A percentile compares a stretch with the other conserved stretches of the same genome.
These are phyloP conservation scores for Nicotiana otophora DNA, from an alignment of 257 asterid genomes.

Conservation along the genomic window DNA sequence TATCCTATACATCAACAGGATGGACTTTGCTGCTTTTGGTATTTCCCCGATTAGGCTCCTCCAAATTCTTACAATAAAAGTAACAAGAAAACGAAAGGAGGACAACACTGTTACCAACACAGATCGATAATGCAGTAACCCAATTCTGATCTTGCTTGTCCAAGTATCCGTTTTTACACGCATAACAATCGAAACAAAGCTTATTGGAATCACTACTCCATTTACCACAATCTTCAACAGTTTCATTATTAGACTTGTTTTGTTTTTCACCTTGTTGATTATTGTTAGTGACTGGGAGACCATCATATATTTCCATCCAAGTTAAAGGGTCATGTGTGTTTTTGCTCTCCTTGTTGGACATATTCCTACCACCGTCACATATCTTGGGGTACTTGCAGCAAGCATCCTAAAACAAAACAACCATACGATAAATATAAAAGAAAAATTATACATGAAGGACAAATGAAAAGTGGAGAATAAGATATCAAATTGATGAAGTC, in stretches of 20 bases:
- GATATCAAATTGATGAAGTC: neutral
- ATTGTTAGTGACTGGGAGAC: neutral
- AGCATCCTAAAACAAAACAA: neutral
- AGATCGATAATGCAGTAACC: constrained; percentile 2
- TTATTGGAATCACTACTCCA: neutral
- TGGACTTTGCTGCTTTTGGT: neutral
- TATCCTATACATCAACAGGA: neutral
- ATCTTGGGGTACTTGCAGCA: neutral
- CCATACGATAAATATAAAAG: no score
- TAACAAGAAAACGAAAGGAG: constrained; percentile 11
- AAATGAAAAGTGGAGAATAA: neutral
- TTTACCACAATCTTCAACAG: neutral
- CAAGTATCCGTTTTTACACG: neutral
- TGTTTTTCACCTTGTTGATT: neutral
- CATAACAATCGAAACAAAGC: neutral
- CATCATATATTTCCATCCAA: neutral
- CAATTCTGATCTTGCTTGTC: constrained; percentile 5
- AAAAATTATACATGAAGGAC: neutral
- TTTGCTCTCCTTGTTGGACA: neutral
- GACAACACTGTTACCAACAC: neutral
- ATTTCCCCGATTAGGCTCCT: neutral
- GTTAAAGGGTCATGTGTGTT: neutral
- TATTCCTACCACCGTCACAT: neutral
- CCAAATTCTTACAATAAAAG: neutral
- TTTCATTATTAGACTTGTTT: neutral